Evolutionary conservation across 306 rosid genomes (phyloP).

Genomic region (Lagenaria siceraria): DNA sequence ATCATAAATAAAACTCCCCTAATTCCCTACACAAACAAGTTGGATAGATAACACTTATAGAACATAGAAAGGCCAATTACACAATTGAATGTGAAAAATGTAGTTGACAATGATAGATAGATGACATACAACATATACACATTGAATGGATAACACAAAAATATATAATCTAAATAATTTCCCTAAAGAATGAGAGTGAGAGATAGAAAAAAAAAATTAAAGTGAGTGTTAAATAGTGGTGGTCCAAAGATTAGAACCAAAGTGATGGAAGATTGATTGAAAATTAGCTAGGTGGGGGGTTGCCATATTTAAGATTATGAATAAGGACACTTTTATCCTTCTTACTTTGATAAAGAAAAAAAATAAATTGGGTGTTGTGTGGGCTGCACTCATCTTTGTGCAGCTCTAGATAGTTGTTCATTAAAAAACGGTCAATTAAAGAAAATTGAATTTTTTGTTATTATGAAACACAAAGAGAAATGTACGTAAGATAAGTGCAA

Average conservation of each 20-base stretch:
- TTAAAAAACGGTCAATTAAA: too few relatives aligned
- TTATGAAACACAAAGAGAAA: too few relatives aligned
- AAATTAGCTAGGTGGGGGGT: not conserved
- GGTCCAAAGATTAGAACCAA: slow-evolving; percentile 3
- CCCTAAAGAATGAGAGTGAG: too few relatives aligned
- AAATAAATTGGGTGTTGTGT: too few relatives aligned
- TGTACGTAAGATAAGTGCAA: too few relatives aligned
- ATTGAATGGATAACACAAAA: not conserved
- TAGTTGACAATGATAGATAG: not conserved
- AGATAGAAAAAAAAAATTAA: not conserved
- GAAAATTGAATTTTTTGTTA: too few relatives aligned
- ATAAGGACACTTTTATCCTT: not conserved
- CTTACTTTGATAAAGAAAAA: not conserved
- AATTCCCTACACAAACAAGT: not conserved
- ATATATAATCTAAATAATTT: not conserved
- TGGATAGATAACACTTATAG: not conserved
- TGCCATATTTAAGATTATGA: not conserved
- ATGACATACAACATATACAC: not conserved
- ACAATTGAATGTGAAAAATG: not conserved
- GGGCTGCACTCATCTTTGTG: too few relatives aligned
- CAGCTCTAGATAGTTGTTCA: too few relatives aligned
- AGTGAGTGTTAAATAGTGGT: not conserved
- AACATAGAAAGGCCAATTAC: not conserved
- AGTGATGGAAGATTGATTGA: not conserved
- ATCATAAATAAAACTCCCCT: not conserved